These are phyloP conservation scores for Tausonia pullulans DNA, from an alignment of 1,284 basidiomycete genomes.

Conservation along the genomic window DNA sequence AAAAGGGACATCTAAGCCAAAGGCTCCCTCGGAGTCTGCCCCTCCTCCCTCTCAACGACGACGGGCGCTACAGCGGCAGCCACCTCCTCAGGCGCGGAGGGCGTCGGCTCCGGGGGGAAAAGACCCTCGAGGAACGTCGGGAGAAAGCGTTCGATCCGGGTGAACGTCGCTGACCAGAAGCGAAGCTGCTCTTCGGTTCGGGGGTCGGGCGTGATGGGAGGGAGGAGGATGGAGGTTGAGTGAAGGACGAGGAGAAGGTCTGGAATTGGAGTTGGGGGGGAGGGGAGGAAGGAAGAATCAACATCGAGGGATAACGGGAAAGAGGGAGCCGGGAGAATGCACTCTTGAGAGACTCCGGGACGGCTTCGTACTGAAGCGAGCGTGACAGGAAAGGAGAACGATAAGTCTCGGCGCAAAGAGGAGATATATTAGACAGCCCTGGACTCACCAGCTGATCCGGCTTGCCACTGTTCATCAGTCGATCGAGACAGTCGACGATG, in stretches of 20 bases:
- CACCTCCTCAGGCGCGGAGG: too few relatives aligned
- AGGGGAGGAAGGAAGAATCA: too few relatives aligned
- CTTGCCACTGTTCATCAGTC: conserved; percentile 74
- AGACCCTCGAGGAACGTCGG: conserved; percentile 69
- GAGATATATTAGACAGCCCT: neutral
- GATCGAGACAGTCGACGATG: conserved; percentile 81
- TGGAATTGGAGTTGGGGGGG: too few relatives aligned
- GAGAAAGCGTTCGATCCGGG: conserved; percentile 74
- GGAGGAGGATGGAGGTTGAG: conserved; percentile 67
- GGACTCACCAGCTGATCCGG: conserved; percentile 70
- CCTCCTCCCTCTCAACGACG: too few relatives aligned
- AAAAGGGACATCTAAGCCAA: too few relatives aligned
- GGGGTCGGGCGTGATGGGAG: conserved; percentile 48
- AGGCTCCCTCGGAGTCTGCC: too few relatives aligned
- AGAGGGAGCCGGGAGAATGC: too few relatives aligned
- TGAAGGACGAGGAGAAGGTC: conserved; percentile 92
- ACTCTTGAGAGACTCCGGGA: conserved; percentile 89
- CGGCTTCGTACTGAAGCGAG: conserved; percentile 66
- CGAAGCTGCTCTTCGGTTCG: conserved; percentile 45
- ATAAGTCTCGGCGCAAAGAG: conserved; percentile 4
- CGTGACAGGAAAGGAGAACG: neutral
- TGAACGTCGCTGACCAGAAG: conserved; percentile 71
- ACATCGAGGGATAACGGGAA: too few relatives aligned
- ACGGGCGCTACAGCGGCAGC: too few relatives aligned
- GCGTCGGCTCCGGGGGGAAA: conserved; percentile 1